Conservation (phyloP, 2,329 filamentous ascomycete species). For the Cladosporium velox region DNA sequence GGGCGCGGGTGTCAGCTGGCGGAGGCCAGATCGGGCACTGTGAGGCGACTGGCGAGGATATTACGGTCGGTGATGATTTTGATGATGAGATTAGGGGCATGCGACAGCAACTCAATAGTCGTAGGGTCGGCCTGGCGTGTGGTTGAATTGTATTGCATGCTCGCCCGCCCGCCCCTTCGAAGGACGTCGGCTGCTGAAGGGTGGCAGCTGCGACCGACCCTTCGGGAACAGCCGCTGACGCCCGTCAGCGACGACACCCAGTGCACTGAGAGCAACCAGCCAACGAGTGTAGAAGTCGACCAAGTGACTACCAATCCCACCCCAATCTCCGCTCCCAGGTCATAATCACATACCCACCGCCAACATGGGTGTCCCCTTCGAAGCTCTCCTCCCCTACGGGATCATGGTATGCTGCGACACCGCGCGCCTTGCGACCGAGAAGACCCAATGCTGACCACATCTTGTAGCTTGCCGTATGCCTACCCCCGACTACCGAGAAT, state of each 20-base stretch:
- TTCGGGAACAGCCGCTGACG: constrained; percentile 6
- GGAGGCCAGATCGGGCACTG: constrained; percentile 10
- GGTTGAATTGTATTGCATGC: constrained; percentile 14
- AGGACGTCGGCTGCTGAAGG: constrained; percentile 7
- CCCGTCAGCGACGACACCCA: constrained; percentile 4
- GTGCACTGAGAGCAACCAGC: neutral
- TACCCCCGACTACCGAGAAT: constrained; percentile 21
- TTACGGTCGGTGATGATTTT: constrained; percentile 11
- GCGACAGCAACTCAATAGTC: constrained; percentile 13
- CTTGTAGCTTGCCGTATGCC: constrained; percentile 52
- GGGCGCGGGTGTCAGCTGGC: constrained; percentile 13
- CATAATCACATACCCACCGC: constrained; percentile 21
- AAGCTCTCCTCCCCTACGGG: constrained; percentile 64
- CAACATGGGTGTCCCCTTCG: constrained; percentile 67
- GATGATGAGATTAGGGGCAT: neutral
- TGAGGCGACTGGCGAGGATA: neutral
- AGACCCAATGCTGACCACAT: constrained; percentile 18
- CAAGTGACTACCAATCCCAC: constrained; percentile 4
- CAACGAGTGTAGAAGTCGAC: neutral
- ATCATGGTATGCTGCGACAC: constrained; percentile 48
- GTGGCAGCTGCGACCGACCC: constrained; percentile 10
- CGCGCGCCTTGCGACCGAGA: neutral
- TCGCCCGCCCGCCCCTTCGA: constrained; percentile 9
- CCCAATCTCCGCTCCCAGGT: constrained; percentile 16
- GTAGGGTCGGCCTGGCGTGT: constrained; percentile 3